These are phyloP conservation scores for Calonectria crousiana DNA, from an alignment of 2,329 filamentous ascomycete species.

Conservation along the genomic window DNA sequence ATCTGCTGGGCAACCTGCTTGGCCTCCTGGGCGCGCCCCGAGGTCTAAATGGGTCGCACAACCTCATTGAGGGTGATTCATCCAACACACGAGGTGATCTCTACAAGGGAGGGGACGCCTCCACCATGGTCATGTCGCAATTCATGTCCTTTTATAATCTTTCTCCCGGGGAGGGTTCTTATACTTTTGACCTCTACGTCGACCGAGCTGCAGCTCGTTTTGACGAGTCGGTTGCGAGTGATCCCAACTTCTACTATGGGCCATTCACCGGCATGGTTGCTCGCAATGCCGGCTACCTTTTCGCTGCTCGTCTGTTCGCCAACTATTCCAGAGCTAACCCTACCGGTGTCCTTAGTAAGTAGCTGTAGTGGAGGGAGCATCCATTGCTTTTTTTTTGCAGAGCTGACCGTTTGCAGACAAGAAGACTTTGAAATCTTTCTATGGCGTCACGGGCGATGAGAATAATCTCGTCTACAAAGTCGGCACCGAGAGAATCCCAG, in stretches of 20 bases:
- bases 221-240: conserved; percentile 60
- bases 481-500: conserved; percentile 63
- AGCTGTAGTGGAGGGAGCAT: neutral
- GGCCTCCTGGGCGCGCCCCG: conserved; percentile 58
- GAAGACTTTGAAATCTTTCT: conserved; percentile 59
- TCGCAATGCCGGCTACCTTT: conserved; percentile 60
- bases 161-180: conserved; percentile 5
- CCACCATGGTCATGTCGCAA: conserved; percentile 61
- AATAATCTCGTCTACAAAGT: conserved; percentile 55
- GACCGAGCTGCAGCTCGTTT: conserved; percentile 53
- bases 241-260: conserved; percentile 66
- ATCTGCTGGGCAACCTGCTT: conserved; percentile 55
- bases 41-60: conserved; percentile 62
- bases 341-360: conserved; percentile 41
- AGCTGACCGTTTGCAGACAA: conserved; percentile 34
- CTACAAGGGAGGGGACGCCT: conserved; percentile 62
- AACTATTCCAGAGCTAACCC: conserved; percentile 58
- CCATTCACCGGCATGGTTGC: conserved; percentile 61
- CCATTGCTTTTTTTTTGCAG: too few species aligned
- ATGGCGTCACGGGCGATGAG: conserved; percentile 55
- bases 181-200: conserved; percentile 54
- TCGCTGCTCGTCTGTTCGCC: conserved; percentile 55
- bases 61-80: conserved; percentile 66
- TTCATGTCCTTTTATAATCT: conserved; percentile 47
- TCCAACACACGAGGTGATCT: conserved; percentile 64